A percentile compares a stretch with the other conserved stretches of the same genome.
Conservation (phyloP, 345 rosid genomes). For the Moringa oleifera region DNA sequence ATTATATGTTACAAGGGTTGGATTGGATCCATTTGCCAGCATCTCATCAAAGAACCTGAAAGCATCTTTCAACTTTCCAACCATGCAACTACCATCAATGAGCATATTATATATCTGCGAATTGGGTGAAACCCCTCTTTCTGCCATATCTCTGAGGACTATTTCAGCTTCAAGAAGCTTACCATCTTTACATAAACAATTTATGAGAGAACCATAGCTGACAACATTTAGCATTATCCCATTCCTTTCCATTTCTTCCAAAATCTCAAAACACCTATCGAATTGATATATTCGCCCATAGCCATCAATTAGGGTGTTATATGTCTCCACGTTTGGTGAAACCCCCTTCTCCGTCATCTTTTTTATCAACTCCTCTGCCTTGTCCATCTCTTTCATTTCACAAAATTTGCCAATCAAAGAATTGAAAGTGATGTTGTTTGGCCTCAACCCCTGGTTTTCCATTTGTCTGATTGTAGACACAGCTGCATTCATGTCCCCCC, state of each 20-base stretch:
- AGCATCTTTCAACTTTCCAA: conserved; percentile 55
- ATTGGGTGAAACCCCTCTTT: conserved; percentile 52
- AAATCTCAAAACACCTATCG: conserved; percentile 60
- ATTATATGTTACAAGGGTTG: conserved; percentile 74
- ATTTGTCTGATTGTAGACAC: conserved; percentile 36
- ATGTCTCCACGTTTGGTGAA: conserved; percentile 51
- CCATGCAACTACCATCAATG: conserved; percentile 48
- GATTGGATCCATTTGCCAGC: conserved; percentile 35
- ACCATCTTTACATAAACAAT: conserved; percentile 60
- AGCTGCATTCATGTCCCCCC: conserved; percentile 48
- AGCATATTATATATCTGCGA: conserved; percentile 70
- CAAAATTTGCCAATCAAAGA: conserved; percentile 52
- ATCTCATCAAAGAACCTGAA: conserved; percentile 60
- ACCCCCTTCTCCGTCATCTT: conserved; percentile 61
- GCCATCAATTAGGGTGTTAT: conserved; percentile 61
- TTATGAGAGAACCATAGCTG: conserved; percentile 68
- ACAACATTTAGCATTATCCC: conserved; percentile 57
- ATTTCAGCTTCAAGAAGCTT: conserved; percentile 77
- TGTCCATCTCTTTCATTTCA: conserved; percentile 50
- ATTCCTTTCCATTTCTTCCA: conserved; percentile 70
- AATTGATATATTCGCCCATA: conserved; percentile 53
- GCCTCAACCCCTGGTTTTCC: conserved; percentile 58
- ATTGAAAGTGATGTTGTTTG: conserved; percentile 52
- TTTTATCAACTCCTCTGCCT: conserved; percentile 55
- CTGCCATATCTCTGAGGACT: conserved; percentile 53